A percentile compares a stretch with the other conserved stretches of the same genome.
Evolutionary conservation across 2,329 filamentous ascomycete genomes (phyloP).

Genomic region (Didymella pinodella): DNA sequence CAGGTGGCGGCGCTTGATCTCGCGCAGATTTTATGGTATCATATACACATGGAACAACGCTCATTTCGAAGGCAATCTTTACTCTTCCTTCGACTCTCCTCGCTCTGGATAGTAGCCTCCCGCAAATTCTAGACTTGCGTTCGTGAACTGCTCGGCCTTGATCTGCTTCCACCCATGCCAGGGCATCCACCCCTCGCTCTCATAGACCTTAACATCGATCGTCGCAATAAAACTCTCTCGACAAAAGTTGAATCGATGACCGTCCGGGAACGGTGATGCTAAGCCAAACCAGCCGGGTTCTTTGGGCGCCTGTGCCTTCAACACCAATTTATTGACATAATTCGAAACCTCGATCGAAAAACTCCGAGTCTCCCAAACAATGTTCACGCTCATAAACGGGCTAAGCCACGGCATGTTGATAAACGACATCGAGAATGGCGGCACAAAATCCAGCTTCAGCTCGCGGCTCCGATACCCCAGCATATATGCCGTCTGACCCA

Average conservation of each 20-base stretch:
- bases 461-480: slow-evolving; percentile 55
- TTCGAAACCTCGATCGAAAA: slow-evolving; percentile 51
- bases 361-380: slow-evolving; percentile 52
- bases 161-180: slow-evolving; percentile 51
- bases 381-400: slow-evolving; percentile 54
- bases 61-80: not conserved
- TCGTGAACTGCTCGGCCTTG: slow-evolving; percentile 52
- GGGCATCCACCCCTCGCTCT: slow-evolving; percentile 48
- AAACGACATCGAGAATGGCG: slow-evolving; percentile 53
- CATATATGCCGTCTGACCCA: slow-evolving; percentile 54
- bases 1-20: slow-evolving; percentile 33
- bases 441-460: slow-evolving; percentile 53
- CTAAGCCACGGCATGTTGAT: slow-evolving; percentile 44
- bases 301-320: slow-evolving; percentile 53
- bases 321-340: slow-evolving; percentile 52
- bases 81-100: slow-evolving; percentile 47
- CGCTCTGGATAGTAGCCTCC: slow-evolving; percentile 57
- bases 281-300: slow-evolving; percentile 56
- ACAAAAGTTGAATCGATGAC: slow-evolving; percentile 55
- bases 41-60: not conserved
- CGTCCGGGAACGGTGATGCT: slow-evolving; percentile 56
- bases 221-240: slow-evolving; percentile 58
- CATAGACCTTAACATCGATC: slow-evolving; percentile 54
- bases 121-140: slow-evolving; percentile 59
- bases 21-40: not conserved